Evolutionary conservation across 768 basidiomycete genomes (phyloP).

Genomic region (Exidia glandulosa): DNA sequence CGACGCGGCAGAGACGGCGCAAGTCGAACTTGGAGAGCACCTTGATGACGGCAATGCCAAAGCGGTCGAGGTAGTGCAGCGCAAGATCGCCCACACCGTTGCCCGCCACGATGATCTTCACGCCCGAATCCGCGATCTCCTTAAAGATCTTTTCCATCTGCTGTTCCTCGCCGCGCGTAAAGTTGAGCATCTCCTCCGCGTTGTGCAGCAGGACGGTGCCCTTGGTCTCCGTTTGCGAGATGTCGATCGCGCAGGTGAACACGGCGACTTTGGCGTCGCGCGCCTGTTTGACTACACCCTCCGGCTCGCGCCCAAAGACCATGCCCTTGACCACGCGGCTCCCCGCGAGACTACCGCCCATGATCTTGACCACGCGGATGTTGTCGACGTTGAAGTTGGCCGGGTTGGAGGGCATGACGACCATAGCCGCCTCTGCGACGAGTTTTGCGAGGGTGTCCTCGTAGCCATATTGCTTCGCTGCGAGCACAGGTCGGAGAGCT

Average conservation of each 20-base stretch:
- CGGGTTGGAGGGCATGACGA: constrained; percentile 80
- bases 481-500: constrained; percentile 84
- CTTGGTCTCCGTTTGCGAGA: constrained; percentile 96
- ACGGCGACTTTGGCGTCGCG: constrained; percentile 87
- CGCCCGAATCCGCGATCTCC: constrained; percentile 92
- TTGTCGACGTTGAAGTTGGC: constrained; percentile 98
- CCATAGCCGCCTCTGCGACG: constrained; percentile 86
- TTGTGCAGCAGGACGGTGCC: constrained; percentile 94
- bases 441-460: constrained; percentile 74
- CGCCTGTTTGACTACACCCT: constrained; percentile 78
- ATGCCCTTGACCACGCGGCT: constrained; percentile 92
- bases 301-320: constrained; percentile 95
- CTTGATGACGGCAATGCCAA: constrained; percentile 91
- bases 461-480: constrained; percentile 93
- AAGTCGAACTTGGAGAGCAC: constrained; percentile 98
- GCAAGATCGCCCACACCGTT: constrained; percentile 91
- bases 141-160: constrained; percentile 97
- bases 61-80: constrained; percentile 89
- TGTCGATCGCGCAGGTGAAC: constrained; percentile 86
- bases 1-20: constrained; percentile 85
- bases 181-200: constrained; percentile 95
- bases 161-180: constrained; percentile 91
- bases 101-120: constrained; percentile 89
- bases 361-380: constrained; percentile 95
- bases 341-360: constrained; percentile 79